Evolutionary conservation across 2,329 filamentous ascomycete genomes (phyloP), one percentile per base, ranked within the genome.

Genomic region (Curvularia lunata): DNA sequence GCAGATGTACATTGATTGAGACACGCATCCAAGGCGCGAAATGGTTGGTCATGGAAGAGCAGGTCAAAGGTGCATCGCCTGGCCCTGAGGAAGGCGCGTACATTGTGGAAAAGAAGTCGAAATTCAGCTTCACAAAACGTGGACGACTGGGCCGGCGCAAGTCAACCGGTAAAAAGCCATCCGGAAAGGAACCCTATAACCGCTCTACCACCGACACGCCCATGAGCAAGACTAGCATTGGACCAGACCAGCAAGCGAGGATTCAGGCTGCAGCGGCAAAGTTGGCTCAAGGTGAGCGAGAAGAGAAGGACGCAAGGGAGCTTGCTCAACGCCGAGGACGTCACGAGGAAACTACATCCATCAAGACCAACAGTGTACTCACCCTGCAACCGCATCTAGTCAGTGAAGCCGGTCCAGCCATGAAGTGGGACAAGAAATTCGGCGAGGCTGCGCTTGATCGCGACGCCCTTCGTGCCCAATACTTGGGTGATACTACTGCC

Each of bases 381-480:
- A 97, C 92, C 3, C 81, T 98, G 46, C 93, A 97, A 73, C 90
- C 92, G 1, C 85, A 88, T 52, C 89, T 98, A 61, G 83, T 93
- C 70, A 92, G 84, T 52, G 95, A 97, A 75, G 94, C 93, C 18
- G 95, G 91, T 8, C 91, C 92, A 23, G 95, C 95, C 1, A 89
- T 99, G 88, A 96, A 97, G 77, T 99, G 95, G 95, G 92, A 94
- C 30, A 96, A 87, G 76, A 92, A 91, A 69, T 98, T 97, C 74
- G 95, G 98, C 78, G 96, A 96, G 80, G 89, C 94, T 68, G 84
- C 90, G 4, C 90, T 94, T 84, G 92, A 92, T 69, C 96, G 95
- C 78, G 88, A 95, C 69, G 83, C 89, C 7, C 89, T 96, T 61
- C 88, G 92, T 52, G 88, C 91, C 63, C 88, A 91, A n/a, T 98